These are phyloP conservation scores for Penicillium concentricum DNA, from an alignment of 2,329 filamentous ascomycete genomes.

Conservation along the genomic window DNA sequence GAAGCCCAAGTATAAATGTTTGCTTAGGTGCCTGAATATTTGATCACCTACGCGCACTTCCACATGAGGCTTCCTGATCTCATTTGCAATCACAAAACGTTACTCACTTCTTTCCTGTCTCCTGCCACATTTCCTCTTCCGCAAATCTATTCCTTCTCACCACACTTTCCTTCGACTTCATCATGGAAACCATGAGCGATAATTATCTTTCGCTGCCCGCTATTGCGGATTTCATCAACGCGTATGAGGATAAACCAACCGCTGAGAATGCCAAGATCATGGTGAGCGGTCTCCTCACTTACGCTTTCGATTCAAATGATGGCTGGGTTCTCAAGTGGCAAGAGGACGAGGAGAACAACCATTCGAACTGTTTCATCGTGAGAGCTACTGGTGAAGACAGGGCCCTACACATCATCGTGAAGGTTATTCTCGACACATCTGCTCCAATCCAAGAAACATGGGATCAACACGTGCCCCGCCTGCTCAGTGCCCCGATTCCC, in stretches of 20 bases:
- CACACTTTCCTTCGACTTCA: neutral
- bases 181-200: neutral
- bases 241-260: neutral
- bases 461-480: neutral
- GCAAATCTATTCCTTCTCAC: neutral
- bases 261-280: neutral
- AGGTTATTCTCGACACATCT: neutral
- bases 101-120: neutral
- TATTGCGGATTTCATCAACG: neutral
- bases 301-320: neutral
- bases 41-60: neutral
- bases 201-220: neutral
- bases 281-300: neutral
- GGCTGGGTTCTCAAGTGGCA: neutral
- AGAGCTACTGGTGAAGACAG: neutral
- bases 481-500: neutral
- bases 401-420: constrained; percentile 1
- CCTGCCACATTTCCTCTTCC: neutral
- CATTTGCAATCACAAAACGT: too few relatives aligned
- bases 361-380: neutral
- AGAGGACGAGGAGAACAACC: neutral
- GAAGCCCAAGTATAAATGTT: neutral
- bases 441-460: neutral
- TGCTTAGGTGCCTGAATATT: neutral
- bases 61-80: neutral